Evolutionary conservation across 2,329 filamentous ascomycete genomes (phyloP).

Genomic region (Fusarium armeniacum): DNA sequence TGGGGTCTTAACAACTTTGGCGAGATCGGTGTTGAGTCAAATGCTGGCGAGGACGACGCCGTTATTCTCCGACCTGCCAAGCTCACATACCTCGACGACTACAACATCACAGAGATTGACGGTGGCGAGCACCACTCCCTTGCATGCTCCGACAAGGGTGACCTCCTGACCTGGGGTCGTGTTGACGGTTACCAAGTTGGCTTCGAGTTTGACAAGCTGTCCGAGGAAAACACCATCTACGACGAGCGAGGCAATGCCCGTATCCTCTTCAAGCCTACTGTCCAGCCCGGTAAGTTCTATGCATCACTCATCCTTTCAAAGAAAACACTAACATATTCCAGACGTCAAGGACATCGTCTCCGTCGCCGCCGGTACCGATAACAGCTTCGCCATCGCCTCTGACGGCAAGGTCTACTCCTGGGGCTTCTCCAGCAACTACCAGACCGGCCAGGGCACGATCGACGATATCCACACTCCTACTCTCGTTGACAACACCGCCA

Average conservation of each 20-base stretch:
- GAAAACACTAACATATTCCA: slow-evolving; percentile 35
- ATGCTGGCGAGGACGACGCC: slow-evolving; percentile 67
- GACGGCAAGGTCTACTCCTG: slow-evolving; percentile 82
- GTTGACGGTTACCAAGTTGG: slow-evolving; percentile 68
- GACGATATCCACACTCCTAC: slow-evolving; percentile 85
- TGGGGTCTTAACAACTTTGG: slow-evolving; percentile 93
- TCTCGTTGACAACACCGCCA: slow-evolving; percentile 85
- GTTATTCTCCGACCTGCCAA: slow-evolving; percentile 80
- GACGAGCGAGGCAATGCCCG: slow-evolving; percentile 74
- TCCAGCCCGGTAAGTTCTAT: slow-evolving; percentile 59
- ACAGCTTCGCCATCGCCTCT: slow-evolving; percentile 78
- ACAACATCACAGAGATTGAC: slow-evolving; percentile 75
- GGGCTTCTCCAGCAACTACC: slow-evolving; percentile 85
- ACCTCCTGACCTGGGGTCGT: slow-evolving; percentile 73
- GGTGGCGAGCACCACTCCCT: slow-evolving; percentile 83
- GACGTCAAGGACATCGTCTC: slow-evolving; percentile 66
- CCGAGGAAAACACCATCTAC: slow-evolving; percentile 68
- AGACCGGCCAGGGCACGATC: slow-evolving; percentile 82
- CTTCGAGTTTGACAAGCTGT: slow-evolving; percentile 66
- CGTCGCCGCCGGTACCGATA: slow-evolving; percentile 77
- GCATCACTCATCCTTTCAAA: neutral
- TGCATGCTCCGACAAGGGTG: slow-evolving; percentile 69
- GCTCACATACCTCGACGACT: slow-evolving; percentile 73
- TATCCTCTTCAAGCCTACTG: slow-evolving; percentile 67
- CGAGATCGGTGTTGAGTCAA: slow-evolving; percentile 76